Base-by-base conservation (phyloP, 2,329 filamentous ascomycete genomes). In the Aspergillus puulaauensis region DNA sequence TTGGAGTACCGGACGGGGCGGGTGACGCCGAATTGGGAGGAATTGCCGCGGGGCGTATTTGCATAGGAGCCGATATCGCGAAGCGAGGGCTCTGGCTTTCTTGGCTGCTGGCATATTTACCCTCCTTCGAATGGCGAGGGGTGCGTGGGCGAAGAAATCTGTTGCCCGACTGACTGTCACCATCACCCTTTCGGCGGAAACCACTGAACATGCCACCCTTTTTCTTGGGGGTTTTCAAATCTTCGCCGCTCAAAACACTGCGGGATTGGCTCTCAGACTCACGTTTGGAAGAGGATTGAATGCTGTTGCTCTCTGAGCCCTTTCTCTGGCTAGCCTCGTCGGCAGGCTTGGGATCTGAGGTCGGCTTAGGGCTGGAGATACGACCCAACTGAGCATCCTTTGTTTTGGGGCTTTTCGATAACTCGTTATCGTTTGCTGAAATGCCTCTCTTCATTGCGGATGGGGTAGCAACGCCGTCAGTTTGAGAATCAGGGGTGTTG, bases 171-270 rank as follows among this genome's bases (percentile, higher is more conserved):
- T 58, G 51, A 54, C 31, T 60, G 43, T 60, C 46, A 52, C 37
- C 52, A 50, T 57, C 51, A 50, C 47, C 46, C 12, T 49, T 47
- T 11, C 57, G 60, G 40, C 44, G 57, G 47, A 61, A 57, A 35
- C 35, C 35, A 37, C 48, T 56, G 27, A 60, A 61, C 37, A 61
- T 51, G 39, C 60, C 40, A 19, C 60, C 45, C n/a, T 55, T 57
- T 15, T 57, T 61, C 23, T 52, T 43, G 33, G 54, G 48, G 27
- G 51, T 52, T 44, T 61, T 59, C 7, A 47, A 21, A 14, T 52
- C 39, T n/a, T 61, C 48, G 19, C 33, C 43, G 23, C 24, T 44
- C 9, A 50, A 40, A 49, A 55, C 39, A 46, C 43, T 40, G 23
- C 35, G 39, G 33, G 48, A 45, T 45, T 52, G 54, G 31, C 24